Evolutionary conservation across 805 yeast genomes (phyloP).

Genomic region (Nakazawaea laoshanensis): DNA sequence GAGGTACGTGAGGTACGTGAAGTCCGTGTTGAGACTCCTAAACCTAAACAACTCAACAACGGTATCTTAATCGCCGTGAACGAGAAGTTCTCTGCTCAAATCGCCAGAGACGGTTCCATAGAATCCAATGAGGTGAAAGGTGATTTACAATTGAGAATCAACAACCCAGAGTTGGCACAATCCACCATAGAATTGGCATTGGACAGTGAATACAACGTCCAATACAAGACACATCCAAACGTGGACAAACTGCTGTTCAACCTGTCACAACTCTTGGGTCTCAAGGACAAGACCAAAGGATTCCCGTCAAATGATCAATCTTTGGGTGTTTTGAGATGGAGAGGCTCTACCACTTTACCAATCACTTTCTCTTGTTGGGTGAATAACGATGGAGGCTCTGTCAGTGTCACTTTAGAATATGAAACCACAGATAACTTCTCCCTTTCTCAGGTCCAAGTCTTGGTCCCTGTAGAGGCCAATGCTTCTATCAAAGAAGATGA

Average conservation of each 20-base stretch:
- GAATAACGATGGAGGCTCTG: constrained; percentile 46
- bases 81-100: constrained; percentile 71
- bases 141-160: constrained; percentile 81
- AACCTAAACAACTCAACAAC: constrained; percentile 42
- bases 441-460: constrained; percentile 43
- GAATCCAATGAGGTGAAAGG: constrained; percentile 76
- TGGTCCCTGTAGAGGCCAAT: constrained; percentile 60
- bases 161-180: constrained; percentile 61
- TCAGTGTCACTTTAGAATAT: constrained; percentile 81
- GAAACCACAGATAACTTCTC: constrained; percentile 48
- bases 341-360: constrained; percentile 56
- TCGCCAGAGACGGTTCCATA: constrained; percentile 78
- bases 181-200: constrained; percentile 54
- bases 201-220: constrained; percentile 39
- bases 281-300: constrained; percentile 69
- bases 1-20: too few relatives aligned
- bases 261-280: constrained; percentile 47
- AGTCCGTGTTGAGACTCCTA: constrained; percentile 14
- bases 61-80: constrained; percentile 74
- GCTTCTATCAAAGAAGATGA: constrained; percentile 46
- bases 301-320: constrained; percentile 91
- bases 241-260: constrained; percentile 74
- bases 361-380: constrained; percentile 82
- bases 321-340: constrained; percentile 91
- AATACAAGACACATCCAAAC: constrained; percentile 93